These are phyloP conservation scores for Pseudocercospora macadamiae DNA, from an alignment of 2,329 filamentous ascomycete species.

Conservation along the genomic window DNA sequence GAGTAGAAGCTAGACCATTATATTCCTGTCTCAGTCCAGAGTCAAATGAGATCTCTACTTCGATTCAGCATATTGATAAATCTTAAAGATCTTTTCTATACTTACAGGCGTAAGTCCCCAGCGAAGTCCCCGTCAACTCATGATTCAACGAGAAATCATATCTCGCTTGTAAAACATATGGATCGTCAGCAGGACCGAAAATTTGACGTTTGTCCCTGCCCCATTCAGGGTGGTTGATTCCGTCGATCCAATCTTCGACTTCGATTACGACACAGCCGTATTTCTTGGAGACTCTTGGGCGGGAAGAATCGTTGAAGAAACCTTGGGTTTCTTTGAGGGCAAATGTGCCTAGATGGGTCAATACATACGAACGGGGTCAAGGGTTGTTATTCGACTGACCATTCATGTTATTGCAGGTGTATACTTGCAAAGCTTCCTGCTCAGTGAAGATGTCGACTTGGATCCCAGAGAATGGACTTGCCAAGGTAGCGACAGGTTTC, in stretches of 20 bases:
- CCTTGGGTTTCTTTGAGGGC: constrained; percentile 73
- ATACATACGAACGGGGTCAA: constrained; percentile 12
- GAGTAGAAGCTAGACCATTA: no score
- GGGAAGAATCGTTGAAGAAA: constrained; percentile 55
- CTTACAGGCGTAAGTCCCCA: no score
- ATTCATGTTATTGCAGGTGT: constrained; percentile 78
- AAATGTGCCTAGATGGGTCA: constrained; percentile 51
- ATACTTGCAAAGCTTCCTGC: constrained; percentile 86
- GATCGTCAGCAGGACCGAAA: constrained; percentile 48
- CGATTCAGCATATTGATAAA: no score
- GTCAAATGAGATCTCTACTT: no score
- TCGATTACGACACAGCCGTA: constrained; percentile 90
- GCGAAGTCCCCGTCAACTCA: no score
- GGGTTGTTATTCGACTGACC: constrained; percentile 56
- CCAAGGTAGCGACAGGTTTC: constrained; percentile 66
- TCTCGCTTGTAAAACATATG: constrained; percentile 49
- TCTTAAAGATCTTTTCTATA: no score
- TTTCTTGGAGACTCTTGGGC: constrained; percentile 66
- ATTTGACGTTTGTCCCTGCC: constrained; percentile 61
- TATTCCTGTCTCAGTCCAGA: no score
- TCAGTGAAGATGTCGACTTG: constrained; percentile 79
- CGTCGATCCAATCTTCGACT: constrained; percentile 72
- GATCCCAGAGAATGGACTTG: constrained; percentile 78
- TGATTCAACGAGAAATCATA: constrained; percentile 47
- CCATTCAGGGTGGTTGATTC: constrained; percentile 94